Base-by-base conservation (phyloP, 768 basidiomycete genomes). In the Hericium alpestre region DNA sequence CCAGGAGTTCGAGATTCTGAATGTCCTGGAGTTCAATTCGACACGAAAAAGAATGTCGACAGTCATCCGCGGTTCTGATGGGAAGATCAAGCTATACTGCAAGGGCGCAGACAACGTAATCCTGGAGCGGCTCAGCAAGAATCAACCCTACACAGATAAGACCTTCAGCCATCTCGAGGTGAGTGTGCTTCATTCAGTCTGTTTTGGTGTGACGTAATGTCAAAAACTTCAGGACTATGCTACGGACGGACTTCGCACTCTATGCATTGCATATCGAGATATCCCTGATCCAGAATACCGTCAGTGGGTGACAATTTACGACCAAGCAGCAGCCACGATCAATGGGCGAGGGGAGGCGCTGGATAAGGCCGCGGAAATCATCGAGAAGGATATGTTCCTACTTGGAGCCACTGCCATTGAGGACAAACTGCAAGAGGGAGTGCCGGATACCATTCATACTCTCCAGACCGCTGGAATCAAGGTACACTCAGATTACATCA, bases 51-150 rank as follows among this genome's bases (percentile, higher is more conserved):
- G 96, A 58, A 98, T 99, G 96, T 98, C 96, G 25, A 95, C 94
- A 1, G 72, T 99, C 63, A 80, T 99, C 37, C 83, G 93, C 22
- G 78, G 81, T 23, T 87, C 94, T 0, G 84, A 92, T 61, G 93
- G 95, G 50, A 84, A 83, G 69, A 90, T 99, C 73, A 97, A 93
- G 72, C 68, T 99, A 9, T 98, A 91, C 66, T 93, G 88, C 59
- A 99, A 99, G 69, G 96, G 96, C 25, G 96, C 96, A 1, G 96
- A 99, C 68, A 98, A 93, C 1, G 96, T 98, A 64, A 97, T 99
- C 64, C 72, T 95, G 57, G 95, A 98, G 68, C 81, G 96, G 16
- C 69, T 99, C n/a, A 84, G 83, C 64, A 86, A 86, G 66, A 81
- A 86, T 58, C 93, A 96, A 65, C 75, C 82, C 0, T 93, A 82